phyloP scores from a whole-genome alignment of 805 yeast genomes.

The Vanderwaltozyma yarrowii region DNA sequence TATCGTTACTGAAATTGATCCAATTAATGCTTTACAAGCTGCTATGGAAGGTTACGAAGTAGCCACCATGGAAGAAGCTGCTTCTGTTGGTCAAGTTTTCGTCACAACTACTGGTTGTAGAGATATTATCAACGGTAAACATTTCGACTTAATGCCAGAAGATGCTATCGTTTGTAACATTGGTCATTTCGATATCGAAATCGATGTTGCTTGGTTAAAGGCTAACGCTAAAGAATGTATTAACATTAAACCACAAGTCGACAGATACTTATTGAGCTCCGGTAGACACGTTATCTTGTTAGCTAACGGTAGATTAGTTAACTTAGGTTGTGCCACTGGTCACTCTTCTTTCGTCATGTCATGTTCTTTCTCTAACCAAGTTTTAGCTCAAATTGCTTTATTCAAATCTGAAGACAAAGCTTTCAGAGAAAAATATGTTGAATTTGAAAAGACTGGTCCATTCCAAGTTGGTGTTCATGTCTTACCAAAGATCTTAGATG shows the following conservation, averaged over 20 bases:
- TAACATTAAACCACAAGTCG: slow-evolving; percentile 98
- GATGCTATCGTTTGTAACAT: slow-evolving; percentile 99
- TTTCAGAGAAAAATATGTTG: slow-evolving; percentile 73
- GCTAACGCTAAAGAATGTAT: slow-evolving; percentile 85
- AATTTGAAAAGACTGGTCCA: slow-evolving; percentile 85
- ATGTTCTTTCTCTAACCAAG: slow-evolving; percentile 99
- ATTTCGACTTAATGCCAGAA: slow-evolving; percentile 91
- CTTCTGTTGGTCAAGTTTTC: slow-evolving; percentile 87
- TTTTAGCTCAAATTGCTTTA: slow-evolving; percentile 94
- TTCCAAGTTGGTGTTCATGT: slow-evolving; percentile 88
- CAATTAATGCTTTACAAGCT: slow-evolving; percentile 98
- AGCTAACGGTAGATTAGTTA: slow-evolving; percentile 98
- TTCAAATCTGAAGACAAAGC: slow-evolving; percentile 76
- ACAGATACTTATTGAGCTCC: slow-evolving; percentile 80
- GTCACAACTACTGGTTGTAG: slow-evolving; percentile 99
- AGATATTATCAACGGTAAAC: slow-evolving; percentile 86
- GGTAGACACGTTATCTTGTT: slow-evolving; percentile 92
- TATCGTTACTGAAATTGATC: slow-evolving; percentile 93
- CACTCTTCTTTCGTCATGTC: slow-evolving; percentile 99
- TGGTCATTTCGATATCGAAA: slow-evolving; percentile 98
- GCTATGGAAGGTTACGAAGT: slow-evolving; percentile 99
- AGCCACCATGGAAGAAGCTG: slow-evolving; percentile 88
- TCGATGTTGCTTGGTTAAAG: slow-evolving; percentile 98
- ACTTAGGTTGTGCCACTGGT: slow-evolving; percentile 99
- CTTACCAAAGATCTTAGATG: slow-evolving; percentile 96